Conservation (phyloP, 31 red algal genomes). For the Asparagopsis taxiformis region DNA sequence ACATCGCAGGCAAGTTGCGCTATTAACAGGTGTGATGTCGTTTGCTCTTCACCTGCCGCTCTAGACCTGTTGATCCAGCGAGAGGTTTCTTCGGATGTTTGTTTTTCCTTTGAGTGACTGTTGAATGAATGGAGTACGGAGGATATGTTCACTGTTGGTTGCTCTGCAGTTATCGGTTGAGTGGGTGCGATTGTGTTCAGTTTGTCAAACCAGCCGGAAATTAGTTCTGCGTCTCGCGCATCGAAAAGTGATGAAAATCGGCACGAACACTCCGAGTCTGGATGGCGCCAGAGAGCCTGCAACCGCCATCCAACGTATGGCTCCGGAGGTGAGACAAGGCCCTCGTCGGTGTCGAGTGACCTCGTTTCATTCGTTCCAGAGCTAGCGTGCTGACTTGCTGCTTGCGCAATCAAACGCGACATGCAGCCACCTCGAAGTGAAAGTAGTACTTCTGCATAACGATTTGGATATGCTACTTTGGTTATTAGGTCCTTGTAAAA, state of each 20-base stretch:
- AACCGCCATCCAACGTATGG: conserved; percentile 39
- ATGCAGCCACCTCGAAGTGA: conserved; percentile 54
- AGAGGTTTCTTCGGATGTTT: too few relatives aligned
- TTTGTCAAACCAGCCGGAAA: conserved; percentile 31
- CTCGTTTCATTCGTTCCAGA: not conserved
- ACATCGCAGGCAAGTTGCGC: conserved; percentile 5
- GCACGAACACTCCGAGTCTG: conserved; percentile 47
- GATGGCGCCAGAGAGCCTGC: conserved; percentile 47
- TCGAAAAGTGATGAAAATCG: conserved; percentile 35
- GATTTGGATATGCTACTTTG: conserved; percentile 20
- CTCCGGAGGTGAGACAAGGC: conserved; percentile 27
- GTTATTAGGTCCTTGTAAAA: conserved; percentile 61
- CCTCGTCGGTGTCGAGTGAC: too few relatives aligned
- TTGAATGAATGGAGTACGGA: conserved; percentile 9
- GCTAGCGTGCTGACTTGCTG: conserved; percentile 16
- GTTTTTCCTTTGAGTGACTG: too few relatives aligned
- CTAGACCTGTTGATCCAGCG: conserved; percentile 6
- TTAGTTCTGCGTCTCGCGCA: conserved; percentile 42
- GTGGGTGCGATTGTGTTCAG: conserved; percentile 12
- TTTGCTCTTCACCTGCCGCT: not conserved
- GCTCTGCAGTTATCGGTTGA: not conserved
- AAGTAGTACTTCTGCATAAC: conserved; percentile 27
- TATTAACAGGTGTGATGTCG: not conserved
- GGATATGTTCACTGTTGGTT: conserved; percentile 6
- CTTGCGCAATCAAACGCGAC: conserved; percentile 50